Base-by-base conservation (phyloP, 164 flowering plant genomes). In the Magnolia changhungtana region DNA sequence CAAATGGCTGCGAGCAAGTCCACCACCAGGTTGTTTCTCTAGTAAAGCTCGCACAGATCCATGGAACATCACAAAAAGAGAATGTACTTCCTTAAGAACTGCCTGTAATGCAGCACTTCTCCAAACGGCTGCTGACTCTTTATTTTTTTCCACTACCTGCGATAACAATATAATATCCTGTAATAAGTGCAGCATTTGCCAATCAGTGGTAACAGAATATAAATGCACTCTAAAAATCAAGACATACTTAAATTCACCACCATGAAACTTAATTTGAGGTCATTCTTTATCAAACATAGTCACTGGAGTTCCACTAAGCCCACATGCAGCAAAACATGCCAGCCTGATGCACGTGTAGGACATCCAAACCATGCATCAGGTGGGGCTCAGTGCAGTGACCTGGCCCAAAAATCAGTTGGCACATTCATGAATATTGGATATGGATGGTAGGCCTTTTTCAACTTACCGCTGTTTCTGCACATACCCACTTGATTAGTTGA, bases 81-180 rank as follows among this genome's bases (percentile, higher is more conserved):
- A 90, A 83, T 96, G 97, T 31, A 91, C 88, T 90, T 96, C 98
- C 77, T 89, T 90, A 69, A 96, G 98, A 83, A 96, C 86, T 70
- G 78, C 85, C 63, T 84, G 84, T 72, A 96, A 83, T 69, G 97
- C 92, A 79, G 87, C 96, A 84, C 78, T 78, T 75, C 94, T 79
- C 97, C 97, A 91, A 72, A 89, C 84, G 50, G 90, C 88, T 83
- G 92, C 98, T 58, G 84, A 50, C 78, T 90, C 96, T 78, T 88
- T 94, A 69, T 79, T 89, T 83, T 94, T 96, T 85, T 91, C 98
- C 75, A 93, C 92, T 24, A 94, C 86, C 99, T 96, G 81, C 72
- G 82, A 70, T 23, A 82, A 63, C 52, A 74, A 69, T 37, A 69
- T 51, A 77, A 21, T 70, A 71, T 63, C 51, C n/a, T 10, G 10